Base-by-base conservation (phyloP, 78 protist species). In the Cavenderia fasciculata region DNA sequence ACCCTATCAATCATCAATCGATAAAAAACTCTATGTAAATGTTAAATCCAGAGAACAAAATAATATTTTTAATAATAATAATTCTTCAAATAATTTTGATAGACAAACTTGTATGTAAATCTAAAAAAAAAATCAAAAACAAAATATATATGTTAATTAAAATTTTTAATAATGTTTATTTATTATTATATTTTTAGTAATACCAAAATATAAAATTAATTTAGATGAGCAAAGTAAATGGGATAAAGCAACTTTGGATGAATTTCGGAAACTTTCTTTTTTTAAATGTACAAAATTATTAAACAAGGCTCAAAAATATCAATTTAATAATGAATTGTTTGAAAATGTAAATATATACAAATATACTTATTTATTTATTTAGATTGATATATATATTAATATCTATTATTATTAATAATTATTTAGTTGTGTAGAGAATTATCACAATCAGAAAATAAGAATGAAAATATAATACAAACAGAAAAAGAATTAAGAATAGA, bases 401-500 rank as follows among this genome's bases (percentile, higher is more conserved):
- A 56, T 25, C 10, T 10, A 6, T 56, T 25, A 25, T 19, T n/a
- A n/a, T 19, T 6, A 56, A 52, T 52, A 52, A 8, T 12, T 31
- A 29, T 18, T 31, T 61, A 79, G 41, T 29, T 79, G 4, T 43
- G 25, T 40, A 79, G 19, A 54, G 88, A 79, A 40, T 74, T 59
- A 11, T n/a, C 88, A 38, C 6, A 4, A 11, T 7, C 52, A 5
- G 69, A 40, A 61, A 61, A 29, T 34, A 61, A 29, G 34, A 41
- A 68, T 52, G 88, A 79, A n/a, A 79, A 57, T 40, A 62, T 79
- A 18, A 62, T 79, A 68, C 43, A 63, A 38, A 79, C 88, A 3
- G 88, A 79, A 52, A 79, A 79, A 44, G 88, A 79, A 52, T 65
- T 79, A 23, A 79, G 88, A 66, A 79, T 79, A 43, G 88, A 79